phyloP scores from a whole-genome alignment of 2,329 filamentous ascomycete species.

The Verticillium dahliae region DNA sequence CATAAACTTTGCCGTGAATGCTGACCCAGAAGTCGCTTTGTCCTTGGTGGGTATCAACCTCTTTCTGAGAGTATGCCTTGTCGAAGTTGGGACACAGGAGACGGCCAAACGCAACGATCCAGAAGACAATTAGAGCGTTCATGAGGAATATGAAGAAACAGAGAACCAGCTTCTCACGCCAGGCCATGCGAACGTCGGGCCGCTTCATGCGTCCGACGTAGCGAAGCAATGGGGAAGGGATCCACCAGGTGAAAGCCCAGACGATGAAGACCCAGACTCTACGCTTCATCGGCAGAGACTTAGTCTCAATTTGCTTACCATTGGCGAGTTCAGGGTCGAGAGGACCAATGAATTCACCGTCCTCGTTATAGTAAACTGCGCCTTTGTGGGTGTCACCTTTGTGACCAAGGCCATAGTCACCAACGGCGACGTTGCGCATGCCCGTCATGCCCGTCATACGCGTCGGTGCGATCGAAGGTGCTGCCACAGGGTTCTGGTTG shows the following conservation, averaged over 20 bases:
- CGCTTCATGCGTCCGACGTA: slow-evolving; percentile 91
- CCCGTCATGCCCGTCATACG: slow-evolving; percentile 16
- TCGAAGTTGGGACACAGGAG: slow-evolving; percentile 85
- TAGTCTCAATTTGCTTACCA: slow-evolving; percentile 68
- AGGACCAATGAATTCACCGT: slow-evolving; percentile 60
- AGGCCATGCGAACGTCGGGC: slow-evolving; percentile 92
- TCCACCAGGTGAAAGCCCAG: slow-evolving; percentile 89
- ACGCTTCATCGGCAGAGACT: slow-evolving; percentile 55
- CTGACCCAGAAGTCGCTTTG: slow-evolving; percentile 78
- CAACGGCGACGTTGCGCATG: slow-evolving; percentile 50
- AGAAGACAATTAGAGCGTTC: slow-evolving; percentile 81
- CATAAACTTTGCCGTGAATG: slow-evolving; percentile 83
- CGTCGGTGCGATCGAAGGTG: slow-evolving; percentile 56
- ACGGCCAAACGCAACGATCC: slow-evolving; percentile 80
- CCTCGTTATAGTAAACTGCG: slow-evolving; percentile 67
- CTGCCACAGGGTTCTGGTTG: slow-evolving; percentile 31
- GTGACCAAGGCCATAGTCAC: slow-evolving; percentile 82
- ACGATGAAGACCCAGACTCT: slow-evolving; percentile 76
- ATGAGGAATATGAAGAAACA: slow-evolving; percentile 73
- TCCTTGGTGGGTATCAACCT: slow-evolving; percentile 67
- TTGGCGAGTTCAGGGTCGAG: slow-evolving; percentile 74
- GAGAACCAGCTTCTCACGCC: slow-evolving; percentile 89
- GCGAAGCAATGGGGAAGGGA: slow-evolving; percentile 78
- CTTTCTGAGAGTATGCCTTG: slow-evolving; percentile 73
- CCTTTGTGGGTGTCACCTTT: slow-evolving; percentile 78